Evolutionary conservation across 305 asterid genomes (phyloP), one percentile per base, ranked within the genome.

Genomic region (Salvia sclarea): DNA sequence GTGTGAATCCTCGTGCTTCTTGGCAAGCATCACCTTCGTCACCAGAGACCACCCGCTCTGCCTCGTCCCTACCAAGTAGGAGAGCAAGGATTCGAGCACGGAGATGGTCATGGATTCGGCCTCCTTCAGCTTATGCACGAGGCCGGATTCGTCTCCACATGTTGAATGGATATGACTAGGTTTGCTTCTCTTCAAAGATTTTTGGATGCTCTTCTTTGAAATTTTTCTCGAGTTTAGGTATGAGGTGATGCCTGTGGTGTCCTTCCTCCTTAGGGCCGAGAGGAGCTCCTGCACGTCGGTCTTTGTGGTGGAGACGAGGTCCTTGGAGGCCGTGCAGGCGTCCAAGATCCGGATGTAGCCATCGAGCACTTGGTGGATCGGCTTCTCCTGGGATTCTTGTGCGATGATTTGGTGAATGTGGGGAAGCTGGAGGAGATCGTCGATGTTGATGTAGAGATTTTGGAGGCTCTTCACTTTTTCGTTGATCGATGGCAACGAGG

Each of bases 251-350:
- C 72, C 79, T 4, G 33, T 11, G 3, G 7, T 41, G 24, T 73
- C 81, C 44, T 62, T 79, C 16, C 84, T 54, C 44, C 81, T 73
- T 2, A 79, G 60, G 33, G 75, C 62, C 4, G 84, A 79, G 18
- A 68, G 74, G 6, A 75, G 65, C 54, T 69, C 72, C 28, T 72
- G 78, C 12, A 69, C 21, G 22, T 47, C 40, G 1, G 76, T 68
- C 70, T 72, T 79, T 4, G 78, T 64, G 28, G 40, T 61, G 6
- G 69, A 68, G 35, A 73, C 41, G 24, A 54, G 63, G 24, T 79
- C 84, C 31, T 59, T 76, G 2, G 79, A 62, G 5, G 71, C 31
- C 11, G 64, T 45, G 73, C 79, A 75, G 3, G 73, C 53, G 47
- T 79, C 84, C 76, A 79, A 49, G 13, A 75, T 65, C 45, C 45